Base-by-base conservation (phyloP, 106 monocot species). In the Dioscorea dumetorum region DNA sequence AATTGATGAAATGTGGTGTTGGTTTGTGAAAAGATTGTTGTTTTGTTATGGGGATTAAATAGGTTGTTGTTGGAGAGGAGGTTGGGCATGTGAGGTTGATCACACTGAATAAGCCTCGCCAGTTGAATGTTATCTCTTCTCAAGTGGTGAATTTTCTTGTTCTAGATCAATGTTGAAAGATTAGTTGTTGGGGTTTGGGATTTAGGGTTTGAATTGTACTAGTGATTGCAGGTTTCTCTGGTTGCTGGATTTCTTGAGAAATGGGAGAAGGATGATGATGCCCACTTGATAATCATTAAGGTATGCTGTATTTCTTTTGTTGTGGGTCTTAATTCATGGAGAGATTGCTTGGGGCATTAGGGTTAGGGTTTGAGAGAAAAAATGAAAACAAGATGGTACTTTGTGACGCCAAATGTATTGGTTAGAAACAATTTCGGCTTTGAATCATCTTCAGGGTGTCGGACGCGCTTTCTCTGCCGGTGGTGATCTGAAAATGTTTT, bases 401-500 rank as follows among this genome's bases (percentile, higher is more conserved):
- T 67, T 22, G 22, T 16, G 15, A 57, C 50, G 33, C 48, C 2
- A 22, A 48, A 12, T 48, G 49, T 48, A 20, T 33, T 21, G 24
- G 56, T 24, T 28, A 63, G 11, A 14, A 34, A 57, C 8, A 67
- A 21, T 52, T 63, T 61, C 12, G 22, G 8, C 31, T 66, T 8
- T 16, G 18, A 41, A n/a, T 35, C 22, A 4, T 64, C 12, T 72
- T 58, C 49, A 95, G 91, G 91, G 88, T 49, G 62, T 69, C 64
- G 95, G 95, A 32, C 85, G 95, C 12, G 88, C 95, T 50, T 95
- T 91, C 62, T 86, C 48, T 66, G 95, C 95, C 50, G 95, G 95
- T 48, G 95, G 95, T 18, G 95, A 95, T 76, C 71, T 95, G 21
- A 95, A 88, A 79, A 82, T 95, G 91, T 88, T 95, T 66, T 95